Evolutionary conservation across 208 protist genomes (phyloP), one percentile per base, ranked within the genome.

Genomic region (Trypanosoma boissoni): DNA sequence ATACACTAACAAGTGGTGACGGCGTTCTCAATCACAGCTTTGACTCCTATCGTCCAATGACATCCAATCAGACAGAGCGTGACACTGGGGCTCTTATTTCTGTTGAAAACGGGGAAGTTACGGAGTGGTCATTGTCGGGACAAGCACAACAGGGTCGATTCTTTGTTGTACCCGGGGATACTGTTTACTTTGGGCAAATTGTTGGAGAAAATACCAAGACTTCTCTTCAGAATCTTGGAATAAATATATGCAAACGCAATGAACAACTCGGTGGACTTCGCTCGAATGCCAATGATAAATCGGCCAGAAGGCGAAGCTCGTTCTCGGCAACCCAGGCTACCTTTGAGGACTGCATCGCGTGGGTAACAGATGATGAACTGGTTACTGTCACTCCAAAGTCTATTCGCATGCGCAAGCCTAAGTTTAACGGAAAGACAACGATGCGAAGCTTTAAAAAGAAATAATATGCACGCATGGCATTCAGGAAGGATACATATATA

Each of bases 351-450:
- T 92, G 85, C 44, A 72, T 92, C 0, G 72, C 91, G 14, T 96
- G 91, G 88, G 87, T 94, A 20, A 83, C 82, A 8, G 84, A 91
- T 50, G 86, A 94, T 34, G 91, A 96, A 61, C 71, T 96, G 21
- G 88, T 96, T 7, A 96, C 91, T 18, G 91, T 96, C 21, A 96
- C 91, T 20, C 91, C 91, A 46, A 90, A 94, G 66, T 94, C 87
- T 28, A 91, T 96, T 39, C 84, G 91, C 20, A 94, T 96, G 78
- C 86, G 91, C 0, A 89, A 92, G 59, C 91, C 87, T 0, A 82
- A 84, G 20, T 96, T 96, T 61, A 93, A 82, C 52, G 91, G 91
- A 0, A 94, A 93, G 67, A 96, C 91, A 5, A 84, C 75, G 3
- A 94, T 94, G 86, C 82, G 87, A 18, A 83, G 66, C 2, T 20